Evolutionary conservation across 2,329 filamentous ascomycete genomes (phyloP), one percentile per base, ranked within the genome.

Genomic region (Venturia aucupariae): DNA sequence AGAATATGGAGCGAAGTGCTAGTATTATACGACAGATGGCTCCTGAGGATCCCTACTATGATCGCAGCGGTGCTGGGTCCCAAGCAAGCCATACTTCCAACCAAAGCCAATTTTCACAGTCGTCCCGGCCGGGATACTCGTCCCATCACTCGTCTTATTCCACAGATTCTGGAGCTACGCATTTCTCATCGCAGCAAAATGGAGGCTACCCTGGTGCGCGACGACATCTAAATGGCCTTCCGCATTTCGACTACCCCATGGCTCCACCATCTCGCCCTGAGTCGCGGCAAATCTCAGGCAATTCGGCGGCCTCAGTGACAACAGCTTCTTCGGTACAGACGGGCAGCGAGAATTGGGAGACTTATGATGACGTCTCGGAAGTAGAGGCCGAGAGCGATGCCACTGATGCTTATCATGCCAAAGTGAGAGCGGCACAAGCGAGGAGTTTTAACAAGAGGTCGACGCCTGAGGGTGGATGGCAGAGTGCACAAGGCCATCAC

Each of bases 291-390:
- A 86, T 88, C 19, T 90, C 88, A 7, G 86, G 86, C 68, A 87
- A 88, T 0, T 92, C 90, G 11, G 32, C 30, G 22, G 27, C 42
- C 3, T 54, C 38, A 2, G 19, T 41, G 11, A 42, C 38, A 4
- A 27, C 63, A 39, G 30, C 46, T n/a, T 41, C 54, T 13, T 62
- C 57, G 10, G 17, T 38, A 22, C 54, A 35, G 27, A 42, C 62
- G 6, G 65, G 90, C 5, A 96, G 90, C 3, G 93, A 97, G 76
- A 97, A 97, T 74, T 97, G 93, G 93, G 93, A 97, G 76, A 96
- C 92, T 11, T 97, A 94, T 71, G 92, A 94, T 70, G 90, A 96
- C 73, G 86, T 83, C 68, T 91, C 88, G 67, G 88, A 91, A 71
- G 85, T 87, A 0, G 66, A 91, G 70, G 81, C 82, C 0, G 75